Base-by-base conservation (phyloP, 2,329 filamentous ascomycete species). In the Fusarium protoensiforme region DNA sequence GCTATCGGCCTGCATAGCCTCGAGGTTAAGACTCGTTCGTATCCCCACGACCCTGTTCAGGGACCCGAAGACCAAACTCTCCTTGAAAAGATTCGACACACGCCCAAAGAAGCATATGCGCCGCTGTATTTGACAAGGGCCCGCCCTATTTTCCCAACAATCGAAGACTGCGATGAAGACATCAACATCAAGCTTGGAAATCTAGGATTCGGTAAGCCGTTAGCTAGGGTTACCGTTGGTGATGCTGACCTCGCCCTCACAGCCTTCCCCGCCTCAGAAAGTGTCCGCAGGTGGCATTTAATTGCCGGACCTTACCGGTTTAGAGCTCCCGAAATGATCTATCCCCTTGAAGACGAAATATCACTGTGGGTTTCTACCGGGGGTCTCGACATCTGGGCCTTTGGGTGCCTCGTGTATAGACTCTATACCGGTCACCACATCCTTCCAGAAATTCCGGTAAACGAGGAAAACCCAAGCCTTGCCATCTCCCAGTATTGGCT, bases 321-420 rank as follows among this genome's bases (percentile, higher is more conserved):
- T 10, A 31, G 66, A 20, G 61, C 62, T 33, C 62, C 62, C n/a
- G 57, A 68, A 6, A 22, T 43, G 6, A 27, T 51, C 10, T 7
- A 51, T 11, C 18, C 46, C 10, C 10, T n/a, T 10, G 18, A 29
- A 31, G n/a, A 29, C 11, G 46, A n/a, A 11, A 29, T 53, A 13
- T 18, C 31, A 3, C 14, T 35, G 16, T 13, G 22, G 16, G 8
- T 24, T 31, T 2, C 31, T 3, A 13, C 29, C 22, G 22, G 53
- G 11, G 46, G 9, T 7, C 18, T 20, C 31, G 58, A 63, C 14
- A 51, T 63, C 14, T 66, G 58, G 67, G 41, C 58, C 24, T 69
- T 66, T 39, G 67, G 57, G 13, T 62, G 57, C 20, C 57, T 68
- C 18, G 38, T 68, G 29, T 66, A 64, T 18, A 46, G 61, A 38